Evolutionary conservation across 495 filamentous ascomycete genomes (phyloP).

Genomic region (Penicillium manginii): DNA sequence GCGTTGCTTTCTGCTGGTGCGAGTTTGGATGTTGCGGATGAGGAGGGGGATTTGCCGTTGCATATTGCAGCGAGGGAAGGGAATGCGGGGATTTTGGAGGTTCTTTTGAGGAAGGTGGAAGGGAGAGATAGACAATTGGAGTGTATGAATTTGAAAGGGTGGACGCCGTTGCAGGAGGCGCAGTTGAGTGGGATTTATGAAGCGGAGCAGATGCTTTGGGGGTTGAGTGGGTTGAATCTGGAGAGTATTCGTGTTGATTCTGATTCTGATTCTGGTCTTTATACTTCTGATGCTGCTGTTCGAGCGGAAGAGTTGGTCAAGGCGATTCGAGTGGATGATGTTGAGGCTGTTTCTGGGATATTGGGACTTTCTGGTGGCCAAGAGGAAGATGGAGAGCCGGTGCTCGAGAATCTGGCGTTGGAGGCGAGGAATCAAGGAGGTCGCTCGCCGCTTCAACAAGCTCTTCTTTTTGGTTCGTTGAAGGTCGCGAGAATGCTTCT

Average conservation of each 20-base stretch:
- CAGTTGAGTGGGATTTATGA: conserved; percentile 4
- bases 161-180: conserved; percentile 1
- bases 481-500: not conserved
- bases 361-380: not conserved
- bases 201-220: not conserved
- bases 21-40: not conserved
- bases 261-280: not conserved
- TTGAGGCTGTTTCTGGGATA: not conserved
- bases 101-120: not conserved
- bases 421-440: conserved; percentile 1
- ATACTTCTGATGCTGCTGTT: not conserved
- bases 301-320: not conserved
- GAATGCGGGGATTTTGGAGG: not conserved
- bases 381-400: not conserved
- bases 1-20: not conserved
- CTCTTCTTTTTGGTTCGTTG: conserved; percentile 1
- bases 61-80: conserved; percentile 2
- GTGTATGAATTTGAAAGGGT: not conserved
- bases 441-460: not conserved
- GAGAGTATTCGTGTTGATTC: not conserved
- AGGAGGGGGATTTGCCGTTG: not conserved
- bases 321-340: not conserved
- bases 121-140: not conserved
- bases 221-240: not conserved
- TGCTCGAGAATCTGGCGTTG: not conserved